phyloP scores from a whole-genome alignment of 192 early-diverging fungal species.

The Mortierella hygrophila region DNA sequence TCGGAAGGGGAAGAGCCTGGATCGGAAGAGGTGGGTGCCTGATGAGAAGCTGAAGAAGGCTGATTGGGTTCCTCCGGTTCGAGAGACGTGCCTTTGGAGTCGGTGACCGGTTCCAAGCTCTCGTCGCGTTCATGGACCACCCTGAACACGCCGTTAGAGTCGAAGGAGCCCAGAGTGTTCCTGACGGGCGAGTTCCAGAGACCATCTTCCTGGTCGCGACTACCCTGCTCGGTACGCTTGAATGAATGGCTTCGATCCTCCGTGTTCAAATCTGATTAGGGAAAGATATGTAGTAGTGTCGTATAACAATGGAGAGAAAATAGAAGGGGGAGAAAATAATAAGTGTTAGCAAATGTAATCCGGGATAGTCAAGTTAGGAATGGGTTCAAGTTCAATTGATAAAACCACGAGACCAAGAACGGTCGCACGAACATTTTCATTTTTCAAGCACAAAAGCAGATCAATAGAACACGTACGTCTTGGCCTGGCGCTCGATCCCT shows the following conservation, averaged over 20 bases:
- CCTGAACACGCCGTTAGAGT: conserved; percentile 72
- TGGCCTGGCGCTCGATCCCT: not conserved
- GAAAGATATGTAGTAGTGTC: no score
- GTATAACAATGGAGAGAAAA: not conserved
- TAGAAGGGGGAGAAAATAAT: not conserved
- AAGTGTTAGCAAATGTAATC: not conserved
- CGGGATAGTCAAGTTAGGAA: not conserved
- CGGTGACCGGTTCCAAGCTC: conserved; percentile 9
- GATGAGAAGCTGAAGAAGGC: conserved; percentile 7
- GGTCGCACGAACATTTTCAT: not conserved
- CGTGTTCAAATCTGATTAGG: conserved; percentile 9
- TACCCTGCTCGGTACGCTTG: conserved; percentile 14
- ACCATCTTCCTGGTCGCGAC: conserved; percentile 47
- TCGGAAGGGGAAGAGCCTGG: not conserved
- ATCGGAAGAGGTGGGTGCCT: not conserved
- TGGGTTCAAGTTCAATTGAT: not conserved
- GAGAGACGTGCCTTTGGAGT: conserved; percentile 34
- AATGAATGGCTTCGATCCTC: conserved; percentile 32
- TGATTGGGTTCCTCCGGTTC: conserved; percentile 23
- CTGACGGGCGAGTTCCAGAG: conserved; percentile 65
- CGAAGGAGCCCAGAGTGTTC: conserved; percentile 71
- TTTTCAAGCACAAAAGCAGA: not conserved
- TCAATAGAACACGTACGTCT: not conserved
- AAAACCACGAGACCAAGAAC: not conserved
- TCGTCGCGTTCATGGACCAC: conserved; percentile 55